phyloP scores from a whole-genome alignment of 148 eudicot species.

The Diospyros kaki region DNA sequence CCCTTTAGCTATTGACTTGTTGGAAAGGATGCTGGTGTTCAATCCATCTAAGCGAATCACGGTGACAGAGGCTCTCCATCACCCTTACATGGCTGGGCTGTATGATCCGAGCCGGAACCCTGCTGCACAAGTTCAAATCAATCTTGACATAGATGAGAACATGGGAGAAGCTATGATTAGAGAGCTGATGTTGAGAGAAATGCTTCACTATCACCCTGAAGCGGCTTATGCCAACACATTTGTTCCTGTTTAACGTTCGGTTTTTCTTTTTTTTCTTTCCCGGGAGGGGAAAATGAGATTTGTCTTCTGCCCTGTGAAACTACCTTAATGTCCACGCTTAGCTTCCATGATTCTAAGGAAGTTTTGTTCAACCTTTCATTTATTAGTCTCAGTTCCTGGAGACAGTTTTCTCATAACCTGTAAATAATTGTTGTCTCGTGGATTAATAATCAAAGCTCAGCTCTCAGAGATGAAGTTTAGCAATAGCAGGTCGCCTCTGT shows the following conservation, averaged over 20 bases:
- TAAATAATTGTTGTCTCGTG: not conserved
- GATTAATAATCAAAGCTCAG: not conserved
- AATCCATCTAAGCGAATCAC: constrained; percentile 24
- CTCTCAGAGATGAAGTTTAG: not conserved
- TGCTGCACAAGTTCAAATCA: constrained; percentile 20
- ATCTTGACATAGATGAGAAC: constrained; percentile 24
- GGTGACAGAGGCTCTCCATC: constrained; percentile 19
- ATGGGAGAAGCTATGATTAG: constrained; percentile 23
- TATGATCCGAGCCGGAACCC: constrained; percentile 18
- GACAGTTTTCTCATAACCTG: not conserved
- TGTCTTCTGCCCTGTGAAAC: not conserved
- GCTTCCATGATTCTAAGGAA: not conserved
- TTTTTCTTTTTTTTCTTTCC: not conserved
- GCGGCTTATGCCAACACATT: constrained; percentile 17
- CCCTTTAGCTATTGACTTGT: constrained; percentile 18
- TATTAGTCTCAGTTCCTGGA: not conserved
- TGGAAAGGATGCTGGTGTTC: constrained; percentile 22
- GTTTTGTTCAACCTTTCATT: not conserved
- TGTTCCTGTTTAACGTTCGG: not conserved
- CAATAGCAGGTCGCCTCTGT: no score
- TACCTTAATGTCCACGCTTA: not conserved
- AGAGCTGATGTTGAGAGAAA: constrained; percentile 20
- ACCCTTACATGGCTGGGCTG: constrained; percentile 18
- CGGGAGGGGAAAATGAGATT: not conserved
- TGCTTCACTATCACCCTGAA: constrained; percentile 24